Base-by-base conservation (phyloP, 2,329 filamentous ascomycete genomes). In the Microdochium bolleyi region DNA sequence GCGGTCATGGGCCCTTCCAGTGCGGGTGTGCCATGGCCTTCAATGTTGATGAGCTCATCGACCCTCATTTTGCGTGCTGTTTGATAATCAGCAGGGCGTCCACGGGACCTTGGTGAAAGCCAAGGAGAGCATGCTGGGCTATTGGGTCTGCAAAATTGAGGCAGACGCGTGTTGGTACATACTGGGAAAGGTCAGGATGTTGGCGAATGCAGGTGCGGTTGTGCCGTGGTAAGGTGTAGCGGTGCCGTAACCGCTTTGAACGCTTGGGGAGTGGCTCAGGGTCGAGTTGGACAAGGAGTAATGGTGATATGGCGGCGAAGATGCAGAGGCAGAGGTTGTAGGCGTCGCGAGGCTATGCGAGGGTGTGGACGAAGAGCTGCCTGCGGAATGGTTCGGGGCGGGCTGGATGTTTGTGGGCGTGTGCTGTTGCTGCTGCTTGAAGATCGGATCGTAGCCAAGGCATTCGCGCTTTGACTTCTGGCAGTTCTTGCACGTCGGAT, bases 401-500 rank as follows among this genome's bases (percentile, higher is more conserved):
- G 87, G 81, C 67, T 92, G 88, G 57, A 90, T 87, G 57, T 84
- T 80, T 49, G 87, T 79, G 27, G 87, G 87, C 51, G 84, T 82
- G 41, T 64, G 64, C 27, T 59, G 62, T 37, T 61, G 60, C 62
- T 86, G 83, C 57, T 85, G 81, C 70, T 90, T 89, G 74, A 92
- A 94, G 63, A 92, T 89, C 37, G 89, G 88, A 64, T 94, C 89
- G 80, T 94, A 94, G 52, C 89, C 89, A 49, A 91, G 68, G 65
- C 89, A 94, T 63, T 92, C 88, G 64, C 89, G 88, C 72, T 92
- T 94, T 60, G 87, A 91, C 70, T 94, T 94, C 65, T 87, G 85
- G 73, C 89, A 94, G 66, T 94, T 90, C 73, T 90, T 85, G 77
- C 94, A 99, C 55, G 87, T 85, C 22, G 94, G 94, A 70, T 96